Evolutionary conservation across 202 grass and related monocot genomes (phyloP), one percentile per base, ranked within the genome.

Genomic region (Setaria italica): DNA sequence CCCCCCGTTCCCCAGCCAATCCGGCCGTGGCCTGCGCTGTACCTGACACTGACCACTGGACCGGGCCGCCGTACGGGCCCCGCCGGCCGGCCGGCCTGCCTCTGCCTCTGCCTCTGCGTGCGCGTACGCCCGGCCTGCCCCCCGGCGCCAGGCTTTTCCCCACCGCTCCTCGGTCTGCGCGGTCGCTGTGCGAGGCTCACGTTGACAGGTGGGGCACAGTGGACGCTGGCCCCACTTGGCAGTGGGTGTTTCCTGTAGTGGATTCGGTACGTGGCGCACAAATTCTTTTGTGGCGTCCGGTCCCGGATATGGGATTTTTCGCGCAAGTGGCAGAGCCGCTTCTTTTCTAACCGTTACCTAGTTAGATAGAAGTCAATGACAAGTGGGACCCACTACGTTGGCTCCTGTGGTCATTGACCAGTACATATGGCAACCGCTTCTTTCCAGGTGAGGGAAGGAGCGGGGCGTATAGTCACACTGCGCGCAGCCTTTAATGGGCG

Each of bases 1-100:
- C 85, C 72, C 85, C 85, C 89, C 89, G 43, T 72, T 88, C 2
- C 81, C 81, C 82, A 82, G 85, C 85, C 89, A 85, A 84, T 88
- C 17, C 62, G 19, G 3, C 29, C 47, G 12, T 16, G 62, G 60
- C 6, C 20, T 53, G 34, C 14, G 4, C 30, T 54, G 64, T 58
- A 64, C 20, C 76, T 48, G 64, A 81, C 77, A 58, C 89, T 81
- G 85, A 77, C 85, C 9, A 14, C 74, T 78, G 84, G 80, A 90
- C 84, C 84, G 72, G 4, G 0, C 15, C 39, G 39, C 39, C 53
- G 80, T 75, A 73, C 67, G n/a, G 73, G 67, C 8, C 65, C 54
- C 41, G 2, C 78, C 54, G 10, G 45, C 66, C 35, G 8, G 20
- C 34, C 20, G 48, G 43, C 43, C 9, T 46, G 43, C 43, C 43